Evolutionary conservation across 2,329 filamentous ascomycete species (phyloP).

Genomic region (Ilyonectria robusta): DNA sequence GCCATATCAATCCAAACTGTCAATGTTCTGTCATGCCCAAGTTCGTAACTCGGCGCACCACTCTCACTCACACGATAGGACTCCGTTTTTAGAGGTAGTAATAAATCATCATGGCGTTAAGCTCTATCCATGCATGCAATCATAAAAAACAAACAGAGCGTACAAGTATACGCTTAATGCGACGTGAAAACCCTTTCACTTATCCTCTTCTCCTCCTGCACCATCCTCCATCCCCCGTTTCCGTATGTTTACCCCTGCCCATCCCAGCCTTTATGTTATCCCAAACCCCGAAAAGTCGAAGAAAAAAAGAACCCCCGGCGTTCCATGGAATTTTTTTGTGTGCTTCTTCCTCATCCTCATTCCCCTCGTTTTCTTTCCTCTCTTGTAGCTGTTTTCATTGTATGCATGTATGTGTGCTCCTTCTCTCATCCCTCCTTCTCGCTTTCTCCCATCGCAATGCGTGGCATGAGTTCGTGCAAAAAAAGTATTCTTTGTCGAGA

Average conservation of each 20-base stretch:
- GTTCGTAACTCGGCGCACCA: neutral
- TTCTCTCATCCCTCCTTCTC: slow-evolving; percentile 3
- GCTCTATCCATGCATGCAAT: slow-evolving; percentile 40
- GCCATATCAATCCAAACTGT: too few species aligned
- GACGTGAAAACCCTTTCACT: slow-evolving; percentile 19
- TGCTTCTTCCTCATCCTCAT: slow-evolving; percentile 13
- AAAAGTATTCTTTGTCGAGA: slow-evolving; percentile 16
- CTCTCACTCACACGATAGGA: neutral
- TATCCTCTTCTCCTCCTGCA: slow-evolving; percentile 17
- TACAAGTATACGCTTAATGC: slow-evolving; percentile 32
- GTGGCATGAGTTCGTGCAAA: slow-evolving; percentile 13
- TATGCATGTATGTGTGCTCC: neutral
- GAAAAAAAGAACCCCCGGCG: neutral
- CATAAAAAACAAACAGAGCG: slow-evolving; percentile 26
- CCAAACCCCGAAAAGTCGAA: slow-evolving; percentile 19
- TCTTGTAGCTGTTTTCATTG: slow-evolving; percentile 1
- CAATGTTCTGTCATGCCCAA: neutral
- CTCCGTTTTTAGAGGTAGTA: slow-evolving; percentile 1
- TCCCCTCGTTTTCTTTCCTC: slow-evolving; percentile 2
- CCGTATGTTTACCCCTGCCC: slow-evolving; percentile 15
- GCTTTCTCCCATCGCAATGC: slow-evolving; percentile 13
- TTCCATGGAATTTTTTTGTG: slow-evolving; percentile 4
- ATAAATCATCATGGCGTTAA: slow-evolving; percentile 37
- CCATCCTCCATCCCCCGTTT: slow-evolving; percentile 12
- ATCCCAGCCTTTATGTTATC: slow-evolving; percentile 30